Evolutionary conservation across 139 green algal species (phyloP).

Genomic region (Dunaliella sp.): DNA sequence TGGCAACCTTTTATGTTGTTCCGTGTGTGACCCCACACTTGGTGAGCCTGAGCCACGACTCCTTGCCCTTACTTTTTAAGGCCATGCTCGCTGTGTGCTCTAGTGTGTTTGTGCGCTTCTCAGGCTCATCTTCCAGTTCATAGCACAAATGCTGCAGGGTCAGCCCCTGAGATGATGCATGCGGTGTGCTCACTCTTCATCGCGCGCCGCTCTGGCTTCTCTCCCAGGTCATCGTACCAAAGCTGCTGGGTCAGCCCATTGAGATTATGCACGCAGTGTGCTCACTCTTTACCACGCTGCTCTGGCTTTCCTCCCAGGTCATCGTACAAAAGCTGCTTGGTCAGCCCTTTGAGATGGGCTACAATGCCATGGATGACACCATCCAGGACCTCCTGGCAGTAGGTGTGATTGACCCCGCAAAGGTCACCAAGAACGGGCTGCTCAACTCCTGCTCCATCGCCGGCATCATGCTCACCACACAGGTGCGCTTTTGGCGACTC

Average conservation of each 20-base stretch:
- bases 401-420: conserved; percentile 96
- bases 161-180: too few species aligned
- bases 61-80: too few species aligned
- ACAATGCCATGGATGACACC: conserved; percentile 75
- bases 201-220: too few species aligned
- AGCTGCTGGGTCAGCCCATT: conserved; percentile 80
- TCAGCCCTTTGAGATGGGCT: conserved; percentile 82
- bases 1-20: too few species aligned
- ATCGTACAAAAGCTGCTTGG: conserved; percentile 86
- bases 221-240: conserved; percentile 87
- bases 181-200: too few species aligned
- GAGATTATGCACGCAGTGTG: conserved; percentile 45
- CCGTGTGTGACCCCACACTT: too few species aligned
- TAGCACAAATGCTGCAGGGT: too few species aligned
- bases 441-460: conserved; percentile 91
- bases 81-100: too few species aligned
- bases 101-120: too few species aligned
- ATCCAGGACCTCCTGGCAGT: conserved; percentile 76
- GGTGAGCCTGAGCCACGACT: too few species aligned
- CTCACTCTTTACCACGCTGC: not conserved
- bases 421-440: conserved; percentile 91
- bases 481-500: too few species aligned
- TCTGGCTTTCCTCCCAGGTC: conserved; percentile 51
- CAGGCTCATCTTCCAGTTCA: too few species aligned
- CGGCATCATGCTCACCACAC: conserved; percentile 99